These are phyloP conservation scores for Castanospermum australe DNA, from an alignment of 306 rosid species.

Conservation along the genomic window DNA sequence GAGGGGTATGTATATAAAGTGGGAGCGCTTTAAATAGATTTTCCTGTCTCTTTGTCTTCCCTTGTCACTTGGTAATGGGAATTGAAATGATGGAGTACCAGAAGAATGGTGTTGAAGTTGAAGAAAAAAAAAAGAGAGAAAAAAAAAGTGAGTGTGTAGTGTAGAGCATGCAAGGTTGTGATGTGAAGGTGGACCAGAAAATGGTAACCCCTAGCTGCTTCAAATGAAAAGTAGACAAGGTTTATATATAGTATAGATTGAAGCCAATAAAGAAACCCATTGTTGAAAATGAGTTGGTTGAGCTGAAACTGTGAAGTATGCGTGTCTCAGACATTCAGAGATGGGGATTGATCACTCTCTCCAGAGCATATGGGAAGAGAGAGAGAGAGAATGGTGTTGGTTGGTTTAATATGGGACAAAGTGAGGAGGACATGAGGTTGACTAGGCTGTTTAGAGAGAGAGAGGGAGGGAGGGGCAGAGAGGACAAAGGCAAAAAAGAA, in stretches of 20 bases:
- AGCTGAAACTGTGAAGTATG: constrained; percentile 40
- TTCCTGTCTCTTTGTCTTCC: not conserved
- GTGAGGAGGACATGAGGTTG: constrained; percentile 43
- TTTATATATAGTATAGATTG: constrained; percentile 36
- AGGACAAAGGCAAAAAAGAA: not conserved
- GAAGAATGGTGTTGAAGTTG: constrained; percentile 28
- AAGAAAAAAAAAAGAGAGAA: constrained; percentile 6
- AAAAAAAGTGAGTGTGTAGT: constrained; percentile 6
- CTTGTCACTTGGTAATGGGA: constrained; percentile 23
- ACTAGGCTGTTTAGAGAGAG: constrained; percentile 30
- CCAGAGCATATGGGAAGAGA: constrained; percentile 22
- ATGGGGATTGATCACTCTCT: constrained; percentile 59
- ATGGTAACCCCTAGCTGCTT: constrained; percentile 27
- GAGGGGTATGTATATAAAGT: constrained; percentile 9
- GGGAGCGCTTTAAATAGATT: constrained; percentile 23
- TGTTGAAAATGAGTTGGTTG: constrained; percentile 34
- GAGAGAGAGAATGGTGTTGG: constrained; percentile 34
- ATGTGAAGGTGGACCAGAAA: constrained; percentile 17
- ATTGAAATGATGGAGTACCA: constrained; percentile 22
- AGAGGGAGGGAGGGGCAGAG: not conserved
- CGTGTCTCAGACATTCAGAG: constrained; percentile 53
- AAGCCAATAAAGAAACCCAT: constrained; percentile 28
- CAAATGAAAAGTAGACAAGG: constrained; percentile 25
- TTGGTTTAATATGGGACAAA: constrained; percentile 50
- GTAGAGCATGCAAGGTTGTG: constrained; percentile 35